Percentiles rank a stretch among this genome's conserved stretches.
phyloP scores from a whole-genome alignment of 768 basidiomycete genomes.

The Boletus reticuloceps region DNA sequence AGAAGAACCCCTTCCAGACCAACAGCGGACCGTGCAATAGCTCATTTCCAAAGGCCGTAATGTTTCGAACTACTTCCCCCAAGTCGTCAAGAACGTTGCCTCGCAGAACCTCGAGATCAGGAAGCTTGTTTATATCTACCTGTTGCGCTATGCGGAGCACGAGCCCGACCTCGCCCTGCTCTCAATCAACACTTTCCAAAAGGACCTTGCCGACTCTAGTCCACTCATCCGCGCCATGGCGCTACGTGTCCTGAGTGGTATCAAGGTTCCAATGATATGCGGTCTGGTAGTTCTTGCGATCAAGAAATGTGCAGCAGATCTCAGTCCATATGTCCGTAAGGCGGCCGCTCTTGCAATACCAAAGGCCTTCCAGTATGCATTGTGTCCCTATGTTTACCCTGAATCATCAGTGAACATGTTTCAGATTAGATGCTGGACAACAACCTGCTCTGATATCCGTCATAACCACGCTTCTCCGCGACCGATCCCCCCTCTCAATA shows the following conservation, averaged over 20 bases:
- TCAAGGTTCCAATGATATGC: constrained; percentile 86
- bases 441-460: constrained; percentile 68
- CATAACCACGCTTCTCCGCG: constrained; percentile 60
- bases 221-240: constrained; percentile 98
- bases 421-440: constrained; percentile 72
- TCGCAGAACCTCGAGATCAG: constrained; percentile 90
- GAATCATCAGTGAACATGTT: constrained; percentile 1
- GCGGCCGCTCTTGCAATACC: constrained; percentile 88
- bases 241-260: constrained; percentile 86
- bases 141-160: constrained; percentile 87
- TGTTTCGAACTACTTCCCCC: constrained; percentile 91
- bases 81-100: constrained; percentile 96
- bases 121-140: constrained; percentile 97
- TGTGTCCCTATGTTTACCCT: constrained; percentile 15
- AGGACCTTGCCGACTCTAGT: constrained; percentile 88
- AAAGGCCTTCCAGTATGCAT: constrained; percentile 71
- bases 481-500: constrained; percentile 83
- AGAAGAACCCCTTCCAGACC: neutral
- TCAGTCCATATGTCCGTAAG: constrained; percentile 94
- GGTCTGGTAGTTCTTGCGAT: constrained; percentile 84
- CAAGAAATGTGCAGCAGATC: constrained; percentile 88
- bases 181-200: constrained; percentile 98
- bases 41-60: constrained; percentile 91
- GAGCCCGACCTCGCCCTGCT: constrained; percentile 94
- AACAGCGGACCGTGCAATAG: constrained; percentile 36